Evolutionary conservation across 2,329 filamentous ascomycete species (phyloP), one percentile per base, ranked within the genome.

Genomic region (Zymoseptoria pseudotritici): DNA sequence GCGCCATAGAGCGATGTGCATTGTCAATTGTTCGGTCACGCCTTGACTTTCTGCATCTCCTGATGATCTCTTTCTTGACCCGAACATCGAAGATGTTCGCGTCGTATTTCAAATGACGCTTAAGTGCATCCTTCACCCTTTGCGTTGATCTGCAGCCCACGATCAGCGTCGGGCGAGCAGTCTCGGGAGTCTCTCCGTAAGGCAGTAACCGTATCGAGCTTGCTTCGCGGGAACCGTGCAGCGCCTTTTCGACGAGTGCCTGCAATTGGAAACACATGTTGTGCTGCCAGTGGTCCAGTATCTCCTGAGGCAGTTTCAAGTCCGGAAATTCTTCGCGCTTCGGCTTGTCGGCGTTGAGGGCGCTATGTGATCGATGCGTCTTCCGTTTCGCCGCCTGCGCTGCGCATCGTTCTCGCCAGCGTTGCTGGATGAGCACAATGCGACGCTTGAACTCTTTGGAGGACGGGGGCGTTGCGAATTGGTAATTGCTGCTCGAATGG

Each of bases 191-290:
- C 56, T 88, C 85, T 19, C 89, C 89, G 50, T 91, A 85, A 0
- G 86, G 87, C 61, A 90, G 85, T 1, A 93, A 82, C 9, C 87
- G 88, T 50, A 93, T 90, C 67, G 90, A 89, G 36, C 90, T 85
- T 0, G 88, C 90, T 71, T 93, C 89, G 0, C 86, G 82, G 55
- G 90, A 82, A 66, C 89, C 89, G 64, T 83, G 83, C 67, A 91
- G 86, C 61, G 89, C 90, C 55, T 84, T 82, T 21, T 86, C 83
- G 17, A 91, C 80, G 1, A 89, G 83, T 19, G 84, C 79, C 70
- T 90, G 89, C 62, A 93, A 83, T 61, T 89, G 86, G 1, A 87
- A 86, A 78, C 90, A 89, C 59, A 91, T 75, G 2, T 81, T 81
- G 1, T 78, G 79, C 66, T 91, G 87, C 89, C 89, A 93, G 63